Base-by-base conservation (phyloP, 352 stramenopile genomes). In the Phytophthora fragariaefolia region DNA sequence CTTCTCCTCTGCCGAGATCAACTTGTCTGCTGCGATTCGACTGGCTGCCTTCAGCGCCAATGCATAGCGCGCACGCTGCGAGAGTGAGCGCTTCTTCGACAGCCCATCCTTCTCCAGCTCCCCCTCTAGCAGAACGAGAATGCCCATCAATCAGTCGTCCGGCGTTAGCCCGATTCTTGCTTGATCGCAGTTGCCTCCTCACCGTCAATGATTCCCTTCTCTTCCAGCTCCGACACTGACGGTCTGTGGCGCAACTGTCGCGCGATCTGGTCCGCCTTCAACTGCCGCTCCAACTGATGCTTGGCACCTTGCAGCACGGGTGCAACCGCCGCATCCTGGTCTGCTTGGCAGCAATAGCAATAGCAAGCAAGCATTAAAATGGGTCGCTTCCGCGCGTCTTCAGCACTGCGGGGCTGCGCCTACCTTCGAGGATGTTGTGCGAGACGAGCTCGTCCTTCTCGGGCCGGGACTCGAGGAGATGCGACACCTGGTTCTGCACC, bases 151-250 rank as follows among this genome's bases (percentile, higher is more conserved):
- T 73, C 56, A 69, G 49, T 62, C 42, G 53, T 52, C 18, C 22
- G 10, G 18, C 32, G 46, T 57, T 56, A 65, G 38, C 67, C 34
- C 15, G 38, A 56, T 34, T 17, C 1, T 23, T 74, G 22, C n/a
- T 56, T 27, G 28, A 56, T 43, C 27, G 12, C 46, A 66, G 49
- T 34, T 15, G 42, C 17, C 46, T 42, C 51, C 60, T 55, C 54
- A 90, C 84, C 84, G 60, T 89, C 80, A 58, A 95, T 74, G 56
- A 95, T 91, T 18, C 83, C 83, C 51, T 88, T 91, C 32, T 91
- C 74, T 61, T 93, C 86, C 18, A 96, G 73, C 62, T 94, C 85
- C 22, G 71, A 67, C 20, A 92, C 71, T 10, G 83, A 91, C 5
- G 85, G 86, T 34, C 87, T 77, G 65, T 90, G 83, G 22, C 84